Percentiles rank a stretch among this genome's conserved stretches.
Conservation (phyloP, 2,329 filamentous ascomycete species). For the Penicillium polonicum region DNA sequence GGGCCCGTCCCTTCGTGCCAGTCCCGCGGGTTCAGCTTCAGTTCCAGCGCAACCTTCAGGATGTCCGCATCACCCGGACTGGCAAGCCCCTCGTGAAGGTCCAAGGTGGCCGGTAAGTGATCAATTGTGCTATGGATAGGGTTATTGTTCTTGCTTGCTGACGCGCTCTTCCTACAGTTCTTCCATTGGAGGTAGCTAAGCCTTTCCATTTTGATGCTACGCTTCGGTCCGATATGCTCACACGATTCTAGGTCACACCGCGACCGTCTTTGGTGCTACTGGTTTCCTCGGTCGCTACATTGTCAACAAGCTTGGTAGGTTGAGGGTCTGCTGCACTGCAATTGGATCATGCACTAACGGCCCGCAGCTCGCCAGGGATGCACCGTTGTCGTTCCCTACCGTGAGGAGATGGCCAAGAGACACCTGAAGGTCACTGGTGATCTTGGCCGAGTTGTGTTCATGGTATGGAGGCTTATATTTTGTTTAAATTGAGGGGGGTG, state of each 20-base stretch:
- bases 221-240: constrained; percentile 27
- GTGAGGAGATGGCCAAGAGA: constrained; percentile 96
- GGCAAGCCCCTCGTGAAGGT: constrained; percentile 91
- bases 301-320: constrained; percentile 83
- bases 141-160: constrained; percentile 21
- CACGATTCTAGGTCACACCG: constrained; percentile 72
- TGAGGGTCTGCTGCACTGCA: neutral
- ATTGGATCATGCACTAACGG: constrained; percentile 24
- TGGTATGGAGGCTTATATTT: constrained; percentile 51
- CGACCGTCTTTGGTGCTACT: constrained; percentile 95
- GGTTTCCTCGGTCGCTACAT: constrained; percentile 96
- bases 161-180: constrained; percentile 55
- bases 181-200: constrained; percentile 72
- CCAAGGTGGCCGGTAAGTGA: constrained; percentile 79
- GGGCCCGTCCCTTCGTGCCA: constrained; percentile 39
- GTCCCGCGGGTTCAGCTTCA: constrained; percentile 41
- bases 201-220: constrained; percentile 19
- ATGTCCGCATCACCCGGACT: constrained; percentile 90
- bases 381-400: constrained; percentile 87
- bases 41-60: constrained; percentile 59
- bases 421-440: constrained; percentile 97
- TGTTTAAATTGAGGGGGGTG: neutral
- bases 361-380: constrained; percentile 81
- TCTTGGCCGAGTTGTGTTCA: constrained; percentile 81
- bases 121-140: constrained; percentile 14